A percentile compares a stretch with the other conserved stretches of the same genome.
phyloP scores from a whole-genome alignment of 768 basidiomycete genomes.

The Pleurotus platypus region DNA sequence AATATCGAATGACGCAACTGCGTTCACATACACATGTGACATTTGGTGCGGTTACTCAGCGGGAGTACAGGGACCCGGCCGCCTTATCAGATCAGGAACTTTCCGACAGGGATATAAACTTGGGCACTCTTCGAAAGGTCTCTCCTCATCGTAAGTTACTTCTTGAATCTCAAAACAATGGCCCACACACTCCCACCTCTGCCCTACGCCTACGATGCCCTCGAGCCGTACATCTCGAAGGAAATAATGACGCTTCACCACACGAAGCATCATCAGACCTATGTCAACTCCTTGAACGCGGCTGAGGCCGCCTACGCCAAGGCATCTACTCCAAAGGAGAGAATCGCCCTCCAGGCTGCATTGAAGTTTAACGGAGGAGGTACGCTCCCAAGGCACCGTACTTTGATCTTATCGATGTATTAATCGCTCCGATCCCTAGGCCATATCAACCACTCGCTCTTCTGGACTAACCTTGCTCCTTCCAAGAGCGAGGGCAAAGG shows the following conservation, averaged over 20 bases:
- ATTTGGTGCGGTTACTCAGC: conserved; percentile 1
- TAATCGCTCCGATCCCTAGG: conserved; percentile 33
- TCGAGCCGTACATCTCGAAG: conserved; percentile 88
- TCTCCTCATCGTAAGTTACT: neutral
- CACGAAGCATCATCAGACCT: conserved; percentile 86
- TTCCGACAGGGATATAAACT: neutral
- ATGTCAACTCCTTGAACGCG: conserved; percentile 92
- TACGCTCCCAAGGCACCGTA: conserved; percentile 28
- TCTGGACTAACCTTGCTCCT: conserved; percentile 93
- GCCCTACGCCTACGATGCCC: conserved; percentile 73
- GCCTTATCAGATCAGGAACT: conserved; percentile 1
- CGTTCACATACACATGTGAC: neutral
- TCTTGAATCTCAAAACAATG: conserved; percentile 20
- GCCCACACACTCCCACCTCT: conserved; percentile 64
- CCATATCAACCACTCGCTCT: conserved; percentile 93
- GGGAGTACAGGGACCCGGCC: neutral
- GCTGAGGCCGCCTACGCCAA: conserved; percentile 83
- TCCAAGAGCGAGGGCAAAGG: conserved; percentile 49
- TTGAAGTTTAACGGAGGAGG: conserved; percentile 98
- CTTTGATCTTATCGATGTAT: conserved; percentile 10
- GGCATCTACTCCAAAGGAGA: conserved; percentile 60
- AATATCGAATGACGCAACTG: no score
- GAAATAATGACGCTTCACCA: conserved; percentile 96
- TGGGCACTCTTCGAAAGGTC: neutral
- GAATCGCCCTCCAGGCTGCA: conserved; percentile 84